A percentile compares a stretch with the other conserved stretches of the same genome.
phyloP scores from a whole-genome alignment of 768 basidiomycete genomes.

The Lactarius hengduanensis region DNA sequence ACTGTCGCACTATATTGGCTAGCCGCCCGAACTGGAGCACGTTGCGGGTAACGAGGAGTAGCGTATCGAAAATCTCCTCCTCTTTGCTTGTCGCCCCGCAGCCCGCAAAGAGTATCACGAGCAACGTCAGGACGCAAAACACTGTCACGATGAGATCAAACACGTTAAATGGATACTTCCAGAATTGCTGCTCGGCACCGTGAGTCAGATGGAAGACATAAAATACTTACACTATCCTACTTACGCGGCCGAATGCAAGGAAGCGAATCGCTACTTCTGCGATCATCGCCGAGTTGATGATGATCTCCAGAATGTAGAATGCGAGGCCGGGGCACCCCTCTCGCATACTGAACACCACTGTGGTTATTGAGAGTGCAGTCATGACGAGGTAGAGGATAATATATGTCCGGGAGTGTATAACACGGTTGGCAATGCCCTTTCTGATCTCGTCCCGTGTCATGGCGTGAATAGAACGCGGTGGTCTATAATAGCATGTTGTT shows the following conservation, averaged over 20 bases:
- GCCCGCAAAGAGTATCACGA: constrained; percentile 85
- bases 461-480: constrained; percentile 80
- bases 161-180: constrained; percentile 90
- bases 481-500: constrained; percentile 40
- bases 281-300: constrained; percentile 91
- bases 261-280: constrained; percentile 89
- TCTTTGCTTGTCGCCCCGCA: constrained; percentile 82
- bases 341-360: constrained; percentile 77
- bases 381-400: constrained; percentile 86
- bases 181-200: constrained; percentile 72
- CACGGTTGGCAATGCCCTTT: constrained; percentile 83
- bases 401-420: constrained; percentile 84
- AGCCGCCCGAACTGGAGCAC: constrained; percentile 90
- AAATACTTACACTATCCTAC: constrained; percentile 34
- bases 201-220: constrained; percentile 5
- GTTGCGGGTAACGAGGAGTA: constrained; percentile 89
- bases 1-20: constrained; percentile 94
- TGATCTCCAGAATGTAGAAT: constrained; percentile 87
- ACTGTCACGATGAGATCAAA: constrained; percentile 84
- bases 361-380: constrained; percentile 84
- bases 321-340: constrained; percentile 84
- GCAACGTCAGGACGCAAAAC: constrained; percentile 86
- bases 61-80: constrained; percentile 91
- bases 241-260: constrained; percentile 87
- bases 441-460: constrained; percentile 81